Evolutionary conservation across 2,329 filamentous ascomycete genomes (phyloP).

Genomic region (Colletotrichum magnum): DNA sequence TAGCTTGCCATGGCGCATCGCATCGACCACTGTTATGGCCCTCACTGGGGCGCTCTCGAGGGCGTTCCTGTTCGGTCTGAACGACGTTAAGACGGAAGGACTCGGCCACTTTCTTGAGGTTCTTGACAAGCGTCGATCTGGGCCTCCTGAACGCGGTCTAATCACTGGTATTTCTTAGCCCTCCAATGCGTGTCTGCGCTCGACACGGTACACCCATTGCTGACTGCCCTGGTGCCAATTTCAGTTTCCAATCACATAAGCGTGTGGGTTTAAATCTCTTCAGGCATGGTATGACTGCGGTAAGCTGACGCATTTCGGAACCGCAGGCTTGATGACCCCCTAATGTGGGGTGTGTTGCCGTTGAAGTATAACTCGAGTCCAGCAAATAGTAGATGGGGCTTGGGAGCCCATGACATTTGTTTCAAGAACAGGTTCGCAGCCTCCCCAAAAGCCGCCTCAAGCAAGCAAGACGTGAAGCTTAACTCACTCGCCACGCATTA

Average conservation of each 20-base stretch:
- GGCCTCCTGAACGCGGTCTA: conserved; percentile 79
- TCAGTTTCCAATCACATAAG: conserved; percentile 90
- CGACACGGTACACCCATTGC: conserved; percentile 7
- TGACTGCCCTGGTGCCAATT: conserved; percentile 9
- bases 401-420: conserved; percentile 96
- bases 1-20: conserved; percentile 77
- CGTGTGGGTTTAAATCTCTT: conserved; percentile 73
- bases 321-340: conserved; percentile 88
- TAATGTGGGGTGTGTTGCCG: conserved; percentile 93
- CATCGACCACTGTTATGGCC: conserved; percentile 82
- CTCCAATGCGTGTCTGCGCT: not conserved
- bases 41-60: conserved; percentile 79
- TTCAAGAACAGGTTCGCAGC: conserved; percentile 81
- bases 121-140: conserved; percentile 79
- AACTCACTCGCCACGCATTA: conserved; percentile 51
- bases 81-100: conserved; percentile 82
- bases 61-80: conserved; percentile 81
- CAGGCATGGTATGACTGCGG: conserved; percentile 31
- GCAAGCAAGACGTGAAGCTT: conserved; percentile 28
- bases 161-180: conserved; percentile 71
- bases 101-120: conserved; percentile 78
- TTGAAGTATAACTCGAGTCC: conserved; percentile 79
- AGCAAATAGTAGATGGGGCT: conserved; percentile 85
- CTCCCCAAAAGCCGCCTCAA: conserved; percentile 4
- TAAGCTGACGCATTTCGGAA: conserved; percentile 30